These are phyloP conservation scores for Globisporangium alternatum DNA, from an alignment of 352 stramenopile genomes.

Conservation along the genomic window DNA sequence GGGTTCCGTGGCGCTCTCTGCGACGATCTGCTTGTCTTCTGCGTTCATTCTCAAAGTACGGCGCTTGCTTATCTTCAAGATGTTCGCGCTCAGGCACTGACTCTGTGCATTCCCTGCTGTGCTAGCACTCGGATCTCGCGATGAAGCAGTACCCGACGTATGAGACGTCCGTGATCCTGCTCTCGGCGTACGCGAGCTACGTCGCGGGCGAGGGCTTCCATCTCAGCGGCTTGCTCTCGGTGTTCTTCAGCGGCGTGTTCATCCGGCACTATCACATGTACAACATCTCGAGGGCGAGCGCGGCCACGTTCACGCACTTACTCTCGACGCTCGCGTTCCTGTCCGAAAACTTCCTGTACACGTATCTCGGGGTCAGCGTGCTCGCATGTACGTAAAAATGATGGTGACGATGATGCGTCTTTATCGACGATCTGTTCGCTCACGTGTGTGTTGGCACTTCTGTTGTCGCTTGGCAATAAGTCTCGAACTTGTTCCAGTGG, in stretches of 20 bases:
- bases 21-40: constrained; percentile 39
- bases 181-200: constrained; percentile 75
- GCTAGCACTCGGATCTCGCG: constrained; percentile 33
- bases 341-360: constrained; percentile 71
- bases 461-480: neutral
- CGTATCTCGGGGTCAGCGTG: constrained; percentile 72
- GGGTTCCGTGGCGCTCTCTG: constrained; percentile 42
- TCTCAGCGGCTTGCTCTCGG: constrained; percentile 86
- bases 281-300: constrained; percentile 58
- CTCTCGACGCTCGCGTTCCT: constrained; percentile 61
- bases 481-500: constrained; percentile 53
- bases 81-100: neutral
- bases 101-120: constrained; percentile 4
- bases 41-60: constrained; percentile 26
- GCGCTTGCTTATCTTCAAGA: neutral
- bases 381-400: constrained; percentile 33
- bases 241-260: constrained; percentile 89
- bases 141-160: constrained; percentile 51
- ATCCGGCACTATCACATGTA: constrained; percentile 77
- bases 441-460: neutral
- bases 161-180: constrained; percentile 61
- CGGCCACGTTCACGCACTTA: constrained; percentile 57
- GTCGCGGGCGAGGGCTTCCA: constrained; percentile 59
- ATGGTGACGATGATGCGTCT: neutral
- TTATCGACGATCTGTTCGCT: neutral